A percentile compares a stretch with the other conserved stretches of the same genome.
These are phyloP conservation scores for Nicotiana otophora DNA, from an alignment of 257 asterid genomes.

Conservation along the genomic window DNA sequence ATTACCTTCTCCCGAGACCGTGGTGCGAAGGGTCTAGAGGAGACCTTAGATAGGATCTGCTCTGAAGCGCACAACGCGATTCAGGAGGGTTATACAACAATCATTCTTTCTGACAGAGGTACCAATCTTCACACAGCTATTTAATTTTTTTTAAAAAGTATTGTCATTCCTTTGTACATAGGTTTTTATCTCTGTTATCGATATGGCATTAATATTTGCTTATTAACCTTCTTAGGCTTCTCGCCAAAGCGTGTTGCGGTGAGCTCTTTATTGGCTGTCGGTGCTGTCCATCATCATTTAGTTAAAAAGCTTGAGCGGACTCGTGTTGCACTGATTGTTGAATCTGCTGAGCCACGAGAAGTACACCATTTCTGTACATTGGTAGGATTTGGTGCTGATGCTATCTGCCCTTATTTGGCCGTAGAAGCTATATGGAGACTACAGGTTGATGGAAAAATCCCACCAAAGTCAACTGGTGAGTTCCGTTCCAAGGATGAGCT, in stretches of 20 bases:
- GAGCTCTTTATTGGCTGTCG: slow-evolving; percentile 92
- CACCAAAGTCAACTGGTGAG: slow-evolving; percentile 76
- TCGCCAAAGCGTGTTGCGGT: slow-evolving; percentile 78
- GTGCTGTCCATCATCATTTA: slow-evolving; percentile 98
- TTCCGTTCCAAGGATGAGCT: slow-evolving; percentile 87
- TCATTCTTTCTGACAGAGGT: slow-evolving; percentile 98
- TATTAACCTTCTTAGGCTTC: slow-evolving; percentile 49
- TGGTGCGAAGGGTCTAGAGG: slow-evolving; percentile 86
- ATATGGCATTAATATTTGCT: neutral
- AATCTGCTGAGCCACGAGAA: slow-evolving; percentile 99
- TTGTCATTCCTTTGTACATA: neutral
- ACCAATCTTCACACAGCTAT: neutral
- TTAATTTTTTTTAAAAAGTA: too few species aligned
- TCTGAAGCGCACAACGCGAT: slow-evolving; percentile 83
- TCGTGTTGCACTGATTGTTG: slow-evolving; percentile 82
- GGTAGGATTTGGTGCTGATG: slow-evolving; percentile 99
- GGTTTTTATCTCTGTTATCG: neutral
- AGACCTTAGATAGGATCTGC: slow-evolving; percentile 87
- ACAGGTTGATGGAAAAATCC: slow-evolving; percentile 96
- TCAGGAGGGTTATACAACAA: slow-evolving; percentile 77
- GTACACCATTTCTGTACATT: slow-evolving; percentile 98
- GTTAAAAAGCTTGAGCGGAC: slow-evolving; percentile 93
- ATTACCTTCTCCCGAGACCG: slow-evolving; percentile 63
- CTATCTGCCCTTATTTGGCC: slow-evolving; percentile 92
- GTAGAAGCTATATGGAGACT: slow-evolving; percentile 91